phyloP scores from a whole-genome alignment of 2,329 filamentous ascomycete species.

The Lojkania enalia region DNA sequence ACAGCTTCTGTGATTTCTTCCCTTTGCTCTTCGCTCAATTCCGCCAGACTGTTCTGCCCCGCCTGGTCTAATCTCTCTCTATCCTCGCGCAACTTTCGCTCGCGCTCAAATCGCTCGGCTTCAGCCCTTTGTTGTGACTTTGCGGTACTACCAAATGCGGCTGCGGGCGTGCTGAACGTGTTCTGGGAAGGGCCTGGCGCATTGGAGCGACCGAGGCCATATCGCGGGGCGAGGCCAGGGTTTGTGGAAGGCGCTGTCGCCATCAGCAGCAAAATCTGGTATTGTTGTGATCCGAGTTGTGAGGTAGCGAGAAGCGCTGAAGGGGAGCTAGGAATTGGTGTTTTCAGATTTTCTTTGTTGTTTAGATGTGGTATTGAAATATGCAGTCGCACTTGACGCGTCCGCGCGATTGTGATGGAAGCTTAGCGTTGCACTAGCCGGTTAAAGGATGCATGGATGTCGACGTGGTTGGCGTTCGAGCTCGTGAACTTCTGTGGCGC shows the following conservation, averaged over 20 bases:
- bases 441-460: neutral
- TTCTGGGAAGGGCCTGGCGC: conserved; percentile 16
- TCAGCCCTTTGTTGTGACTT: conserved; percentile 47
- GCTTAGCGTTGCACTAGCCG: conserved; percentile 11
- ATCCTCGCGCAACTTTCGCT: conserved; percentile 45
- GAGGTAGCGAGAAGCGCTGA: too few relatives aligned
- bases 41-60: conserved; percentile 54
- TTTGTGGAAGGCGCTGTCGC: conserved; percentile 55
- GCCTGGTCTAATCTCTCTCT: conserved; percentile 51
- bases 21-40: conserved; percentile 81
- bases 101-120: conserved; percentile 45
- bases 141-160: conserved; percentile 48
- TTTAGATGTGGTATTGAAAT: conserved; percentile 13
- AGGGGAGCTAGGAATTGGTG: conserved; percentile 4
- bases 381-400: conserved; percentile 9
- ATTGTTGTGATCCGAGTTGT: too few relatives aligned
- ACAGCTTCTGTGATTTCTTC: conserved; percentile 95
- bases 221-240: conserved; percentile 59
- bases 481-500: too few relatives aligned
- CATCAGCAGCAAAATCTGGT: too few relatives aligned
- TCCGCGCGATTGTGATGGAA: conserved; percentile 13
- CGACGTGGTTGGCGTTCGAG: too few relatives aligned
- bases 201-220: conserved; percentile 50
- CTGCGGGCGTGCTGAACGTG: conserved; percentile 34
- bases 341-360: conserved; percentile 15